phyloP scores from a whole-genome alignment of 2,329 filamentous ascomycete genomes.

The Orbilia ellipsospora region DNA sequence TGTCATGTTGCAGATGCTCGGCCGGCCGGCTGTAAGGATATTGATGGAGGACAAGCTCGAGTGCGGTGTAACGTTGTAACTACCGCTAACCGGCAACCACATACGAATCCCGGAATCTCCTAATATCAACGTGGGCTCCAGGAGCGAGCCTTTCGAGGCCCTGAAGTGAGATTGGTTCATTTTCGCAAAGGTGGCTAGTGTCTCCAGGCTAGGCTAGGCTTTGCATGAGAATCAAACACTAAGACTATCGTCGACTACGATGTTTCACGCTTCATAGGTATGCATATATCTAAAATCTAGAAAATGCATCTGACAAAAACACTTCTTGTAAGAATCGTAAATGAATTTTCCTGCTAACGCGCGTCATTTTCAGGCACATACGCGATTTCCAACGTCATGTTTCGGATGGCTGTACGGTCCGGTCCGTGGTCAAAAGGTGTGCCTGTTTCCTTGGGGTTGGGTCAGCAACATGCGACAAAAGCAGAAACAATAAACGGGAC shows the following conservation, averaged over 20 bases:
- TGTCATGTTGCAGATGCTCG: conserved; percentile 22
- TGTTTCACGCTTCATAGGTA: no score
- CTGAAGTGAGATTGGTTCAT: neutral
- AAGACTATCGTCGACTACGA: no score
- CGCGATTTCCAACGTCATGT: conserved; percentile 3
- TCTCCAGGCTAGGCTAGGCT: no score
- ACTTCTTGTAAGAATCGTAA: no score
- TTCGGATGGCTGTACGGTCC: neutral
- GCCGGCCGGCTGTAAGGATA: neutral
- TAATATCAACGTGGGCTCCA: neutral
- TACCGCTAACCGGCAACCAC: no score
- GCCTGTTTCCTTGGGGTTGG: neutral
- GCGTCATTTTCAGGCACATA: neutral
- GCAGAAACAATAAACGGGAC: neutral
- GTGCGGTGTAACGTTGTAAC: no score
- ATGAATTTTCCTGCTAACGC: neutral
- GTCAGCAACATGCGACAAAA: neutral
- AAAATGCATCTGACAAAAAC: no score
- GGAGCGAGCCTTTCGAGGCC: neutral
- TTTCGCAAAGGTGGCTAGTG: neutral
- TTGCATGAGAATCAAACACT: no score
- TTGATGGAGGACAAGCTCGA: no score
- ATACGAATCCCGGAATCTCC: no score
- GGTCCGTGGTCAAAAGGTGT: neutral
- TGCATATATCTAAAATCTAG: no score